Base-by-base conservation (phyloP, 148 eudicot genomes). In the Silene conica region DNA sequence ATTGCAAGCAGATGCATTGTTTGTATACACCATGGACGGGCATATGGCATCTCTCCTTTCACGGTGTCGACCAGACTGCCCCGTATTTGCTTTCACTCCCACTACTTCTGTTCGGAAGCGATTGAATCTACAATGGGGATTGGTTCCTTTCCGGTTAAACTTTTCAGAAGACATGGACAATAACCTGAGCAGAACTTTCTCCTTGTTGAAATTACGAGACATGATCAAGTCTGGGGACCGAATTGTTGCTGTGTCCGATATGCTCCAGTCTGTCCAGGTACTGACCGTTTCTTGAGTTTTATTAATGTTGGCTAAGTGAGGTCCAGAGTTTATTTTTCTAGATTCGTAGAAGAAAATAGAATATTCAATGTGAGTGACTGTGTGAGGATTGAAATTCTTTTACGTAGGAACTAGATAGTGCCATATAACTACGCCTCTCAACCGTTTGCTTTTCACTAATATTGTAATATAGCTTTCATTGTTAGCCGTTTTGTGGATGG, bases 1-100 rank as follows among this genome's bases (percentile, higher is more conserved):
- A 28, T 66, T 80, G 67, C 50, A 76, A 80, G 79, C 74, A 13
- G 79, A 80, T 14, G 82, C 79, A 22, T 66, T 80, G 63, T 80
- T 80, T 71, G 82, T 80, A 12, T 80, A 71, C 76, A 80, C 82
- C 0, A 66, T 70, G 18, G 77, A 80, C 58, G 82, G 82, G 26
- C 61, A 75, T 68, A 75, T 80, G 82, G 82, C 79, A 66, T 80
- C 82, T 65, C 82, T 80, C 73, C 73, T 80, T 43, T 80, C 82
- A 41, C 82, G 82, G 9, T 80, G 82, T 76, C 72, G 82, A 67
- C 82, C 82, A 6, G 76, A 80, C 31, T 80, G 82, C 43, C 82
- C 76, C 28, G 34, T 80, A 58, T 80, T 80, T 76, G 82, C 82
- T 26, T 80, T 80, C 38, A 80, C 82, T 7, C 76, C 79, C 13